Evolutionary conservation across 306 rosid genomes (phyloP).

Genomic region (Rosa lucieae): DNA sequence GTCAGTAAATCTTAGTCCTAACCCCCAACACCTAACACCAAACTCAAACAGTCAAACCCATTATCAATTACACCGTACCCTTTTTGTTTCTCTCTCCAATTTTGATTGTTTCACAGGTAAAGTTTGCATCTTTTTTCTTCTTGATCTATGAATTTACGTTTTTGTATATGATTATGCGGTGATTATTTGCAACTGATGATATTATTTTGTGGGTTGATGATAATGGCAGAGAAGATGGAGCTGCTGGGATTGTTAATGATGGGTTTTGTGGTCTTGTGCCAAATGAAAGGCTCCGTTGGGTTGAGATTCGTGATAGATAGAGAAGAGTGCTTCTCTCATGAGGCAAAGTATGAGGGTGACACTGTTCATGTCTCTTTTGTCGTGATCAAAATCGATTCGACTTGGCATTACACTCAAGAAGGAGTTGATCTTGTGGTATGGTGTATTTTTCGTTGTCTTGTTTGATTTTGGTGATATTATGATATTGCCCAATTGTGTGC

Average conservation of each 20-base stretch:
- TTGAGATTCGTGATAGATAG: slow-evolving; percentile 79
- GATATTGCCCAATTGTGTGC: not conserved
- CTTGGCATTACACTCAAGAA: slow-evolving; percentile 62
- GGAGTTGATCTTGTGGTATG: slow-evolving; percentile 91
- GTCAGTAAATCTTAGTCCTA: not conserved
- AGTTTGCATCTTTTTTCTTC: not conserved
- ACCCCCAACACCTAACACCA: not conserved
- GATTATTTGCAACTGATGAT: not conserved
- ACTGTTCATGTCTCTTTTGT: slow-evolving; percentile 84
- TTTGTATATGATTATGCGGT: not conserved
- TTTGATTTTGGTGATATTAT: not conserved
- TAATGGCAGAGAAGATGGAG: slow-evolving; percentile 23
- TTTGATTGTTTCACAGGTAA: slow-evolving; percentile 1
- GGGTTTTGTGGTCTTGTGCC: slow-evolving; percentile 37
- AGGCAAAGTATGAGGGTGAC: slow-evolving; percentile 77
- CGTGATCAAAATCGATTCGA: slow-evolving; percentile 76
- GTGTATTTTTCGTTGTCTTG: not conserved
- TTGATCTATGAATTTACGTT: not conserved
- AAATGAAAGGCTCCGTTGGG: slow-evolving; percentile 46
- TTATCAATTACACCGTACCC: not conserved
- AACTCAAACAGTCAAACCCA: not conserved
- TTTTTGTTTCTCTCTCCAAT: not conserved
- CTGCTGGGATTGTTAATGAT: slow-evolving; percentile 31
- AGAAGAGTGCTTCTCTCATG: slow-evolving; percentile 86
- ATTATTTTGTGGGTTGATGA: not conserved